Base-by-base conservation (phyloP, 2,329 filamentous ascomycete species). In the Aspergillus caelatus region DNA sequence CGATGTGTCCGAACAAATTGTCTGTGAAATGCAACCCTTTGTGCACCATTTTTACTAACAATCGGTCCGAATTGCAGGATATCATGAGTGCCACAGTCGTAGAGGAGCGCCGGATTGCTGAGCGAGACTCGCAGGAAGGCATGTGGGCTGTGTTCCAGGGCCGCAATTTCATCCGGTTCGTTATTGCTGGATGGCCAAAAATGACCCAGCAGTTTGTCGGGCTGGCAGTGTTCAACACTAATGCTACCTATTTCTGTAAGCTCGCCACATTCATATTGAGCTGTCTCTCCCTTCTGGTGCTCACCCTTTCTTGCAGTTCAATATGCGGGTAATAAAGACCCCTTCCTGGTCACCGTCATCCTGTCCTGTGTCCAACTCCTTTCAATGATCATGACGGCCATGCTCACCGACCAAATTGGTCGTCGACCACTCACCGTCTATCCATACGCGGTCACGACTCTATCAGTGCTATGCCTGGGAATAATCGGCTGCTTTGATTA, bases 401-500 rank as follows among this genome's bases (percentile, higher is more conserved):
- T 70, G 0, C 66, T 75, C 1, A 79, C 79, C 4, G 77, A 80
- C 60, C 67, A 67, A 21, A 43, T 80, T 19, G 75, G 75, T 23
- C 77, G 78, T 59, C 76, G 79, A 1, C 78, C 77, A 0, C 63
- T 81, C 0, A 80, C 78, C 0, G 71, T 81, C 4, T 80, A 80
- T 41, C 78, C 78, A 0, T 80, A 80, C 34, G 74, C 63, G 5
- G 72, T 80, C 0, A 80, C 79, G 0, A 69, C 74, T 1, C 41
- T 78, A 0, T 80, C 77, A 0, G 67, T 81, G 1, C 62, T 79
- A 1, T 74, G 71, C 39, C 71, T 81, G 1, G 79, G 79, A 4
- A 79, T 81, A 45, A 70, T 80, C 14, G 77, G 78, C 12, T 78
- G 78, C 67, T 79, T 80, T 62, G 74, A 79, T 64, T 79, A 80